Base-by-base conservation (phyloP, 2,329 filamentous ascomycete genomes). In the Colletotrichum spinosum region DNA sequence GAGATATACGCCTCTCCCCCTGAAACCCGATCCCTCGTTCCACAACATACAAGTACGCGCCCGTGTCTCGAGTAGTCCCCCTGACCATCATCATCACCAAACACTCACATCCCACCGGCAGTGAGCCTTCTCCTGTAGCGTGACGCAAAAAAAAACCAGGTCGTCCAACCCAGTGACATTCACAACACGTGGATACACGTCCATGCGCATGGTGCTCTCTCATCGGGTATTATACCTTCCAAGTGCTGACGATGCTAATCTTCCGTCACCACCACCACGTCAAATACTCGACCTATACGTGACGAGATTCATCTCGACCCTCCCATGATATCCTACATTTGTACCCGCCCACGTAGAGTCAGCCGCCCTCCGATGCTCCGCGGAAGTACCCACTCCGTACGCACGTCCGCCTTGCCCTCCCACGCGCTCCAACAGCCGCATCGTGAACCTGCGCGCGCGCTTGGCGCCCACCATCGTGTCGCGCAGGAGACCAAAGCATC, bases 11-110 rank as follows among this genome's bases (percentile, higher is more conserved):
- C 13, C 38, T 8, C 42, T 45, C 11, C 6, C 46, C 11, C 46
- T 8, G 25, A 33, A 15, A 12, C 34, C 15, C 38, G 55, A 58
- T 58, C 55, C 25, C 46, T 44, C 46, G 45, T 58, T 58, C 51
- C 55, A 58, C 55, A 6, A 58, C 55, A 50, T 41, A 39, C 34
- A 11, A 46, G 38, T 13, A 13, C 38, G 38, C 44, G 44, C 55
- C 38, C n/a, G 1, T 25, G 25, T 25, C 46, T 58, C 38, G 38
- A 50, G 38, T 37, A 58, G 50, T 33, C 17, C 15, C 46, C 45
- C 37, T 35, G 48, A 34, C 33, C 10, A 46, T 42, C 44, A 39
- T 17, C 54, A 8, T 17, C 15, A 10, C 44, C 44, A n/a, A 17
- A 17, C 10, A n/a, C 11, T 2, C 34, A 8, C 12, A 45, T 33